phyloP scores from a whole-genome alignment of 495 filamentous ascomycete genomes.

The Trypethelium eluteriae region DNA sequence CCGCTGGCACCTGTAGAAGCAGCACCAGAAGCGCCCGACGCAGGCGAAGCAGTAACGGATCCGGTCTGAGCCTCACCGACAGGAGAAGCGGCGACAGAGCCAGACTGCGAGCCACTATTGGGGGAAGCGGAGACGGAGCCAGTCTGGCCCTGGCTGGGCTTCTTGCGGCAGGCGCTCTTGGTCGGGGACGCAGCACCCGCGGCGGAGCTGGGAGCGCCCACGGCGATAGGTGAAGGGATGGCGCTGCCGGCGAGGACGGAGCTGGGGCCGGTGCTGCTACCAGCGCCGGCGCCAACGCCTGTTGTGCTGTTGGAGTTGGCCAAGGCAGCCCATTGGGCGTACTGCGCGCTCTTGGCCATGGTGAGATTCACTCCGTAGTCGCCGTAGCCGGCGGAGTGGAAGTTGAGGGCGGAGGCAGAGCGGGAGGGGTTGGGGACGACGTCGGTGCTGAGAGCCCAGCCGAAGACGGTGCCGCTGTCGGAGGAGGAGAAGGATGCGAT shows the following conservation, averaged over 20 bases:
- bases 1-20: neutral
- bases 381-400: neutral
- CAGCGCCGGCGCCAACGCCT: neutral
- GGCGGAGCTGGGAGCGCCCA: neutral
- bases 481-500: neutral
- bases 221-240: neutral
- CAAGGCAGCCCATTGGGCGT: neutral
- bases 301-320: neutral
- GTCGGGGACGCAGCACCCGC: neutral
- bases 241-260: slow-evolving; percentile 7
- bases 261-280: neutral
- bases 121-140: neutral
- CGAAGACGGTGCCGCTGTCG: slow-evolving; percentile 5
- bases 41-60: neutral
- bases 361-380: slow-evolving; percentile 1
- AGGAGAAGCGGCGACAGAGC: neutral
- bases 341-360: neutral
- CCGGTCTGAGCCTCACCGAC: neutral
- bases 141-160: neutral
- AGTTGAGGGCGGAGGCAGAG: slow-evolving; percentile 5
- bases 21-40: neutral
- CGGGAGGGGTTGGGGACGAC: neutral
- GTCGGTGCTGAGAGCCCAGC: neutral
- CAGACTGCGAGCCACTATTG: neutral
- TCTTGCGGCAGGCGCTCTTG: neutral